A percentile compares a stretch with the other conserved stretches of the same genome.
These are phyloP conservation scores for Ananas comosus DNA, from an alignment of 176 grass and related monocot species.

Conservation along the genomic window DNA sequence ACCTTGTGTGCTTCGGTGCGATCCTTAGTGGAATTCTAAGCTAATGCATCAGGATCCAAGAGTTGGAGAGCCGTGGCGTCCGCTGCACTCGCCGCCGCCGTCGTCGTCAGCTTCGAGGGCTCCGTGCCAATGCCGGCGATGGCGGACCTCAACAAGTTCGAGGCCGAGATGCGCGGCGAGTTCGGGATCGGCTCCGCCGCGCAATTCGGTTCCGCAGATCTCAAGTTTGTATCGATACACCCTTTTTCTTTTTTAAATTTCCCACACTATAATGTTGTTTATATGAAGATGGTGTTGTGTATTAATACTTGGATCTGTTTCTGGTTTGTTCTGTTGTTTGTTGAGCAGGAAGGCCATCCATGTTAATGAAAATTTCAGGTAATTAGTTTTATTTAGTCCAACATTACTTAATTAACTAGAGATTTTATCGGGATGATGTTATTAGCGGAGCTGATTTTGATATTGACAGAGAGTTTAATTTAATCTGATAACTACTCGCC, in stretches of 20 bases:
- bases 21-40: background rate
- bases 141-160: conserved; percentile 83
- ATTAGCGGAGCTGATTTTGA: background rate
- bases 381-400: background rate
- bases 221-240: conserved; percentile 45
- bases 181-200: conserved; percentile 91
- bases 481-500: too few species aligned
- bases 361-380: conserved; percentile 94
- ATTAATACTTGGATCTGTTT: background rate
- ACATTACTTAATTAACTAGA: background rate
- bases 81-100: conserved; percentile 54
- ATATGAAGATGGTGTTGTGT: background rate
- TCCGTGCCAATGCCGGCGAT: conserved; percentile 36
- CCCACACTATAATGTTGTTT: background rate
- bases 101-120: conserved; percentile 29
- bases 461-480: background rate
- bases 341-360: conserved; percentile 62
- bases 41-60: conserved; percentile 28
- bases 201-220: conserved; percentile 88
- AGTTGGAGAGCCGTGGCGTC: conserved; percentile 53
- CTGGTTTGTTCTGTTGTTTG: conserved; percentile 11
- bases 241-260: background rate
- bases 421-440: background rate
- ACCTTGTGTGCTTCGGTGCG: background rate
- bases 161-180: conserved; percentile 73